Evolutionary conservation across 495 filamentous ascomycete genomes (phyloP).

Genomic region (Pseudoneurospora amorphoporcata): DNA sequence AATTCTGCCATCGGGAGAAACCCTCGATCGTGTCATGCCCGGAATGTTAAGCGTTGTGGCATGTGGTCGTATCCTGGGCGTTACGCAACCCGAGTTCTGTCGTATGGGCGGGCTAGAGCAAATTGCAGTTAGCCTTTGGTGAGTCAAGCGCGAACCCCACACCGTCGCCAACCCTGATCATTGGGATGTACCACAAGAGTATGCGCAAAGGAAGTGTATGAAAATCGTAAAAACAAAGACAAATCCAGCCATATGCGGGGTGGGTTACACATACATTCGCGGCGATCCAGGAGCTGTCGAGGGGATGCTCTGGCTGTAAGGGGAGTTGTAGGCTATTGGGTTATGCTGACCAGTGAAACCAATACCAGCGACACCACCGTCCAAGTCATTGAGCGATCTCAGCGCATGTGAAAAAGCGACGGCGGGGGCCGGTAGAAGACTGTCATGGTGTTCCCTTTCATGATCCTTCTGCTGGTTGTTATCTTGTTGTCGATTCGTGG

Average conservation of each 20-base stretch:
- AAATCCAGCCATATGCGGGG: neutral
- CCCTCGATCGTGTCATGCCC: constrained; percentile 79
- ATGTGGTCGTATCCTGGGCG: constrained; percentile 54
- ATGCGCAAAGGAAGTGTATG: neutral
- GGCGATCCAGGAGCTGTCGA: constrained; percentile 47
- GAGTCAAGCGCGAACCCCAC: neutral
- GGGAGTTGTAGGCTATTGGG: constrained; percentile 28
- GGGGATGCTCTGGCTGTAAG: constrained; percentile 38
- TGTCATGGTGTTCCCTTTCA: constrained; percentile 8
- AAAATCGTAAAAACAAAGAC: neutral
- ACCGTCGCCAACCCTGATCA: neutral
- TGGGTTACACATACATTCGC: constrained; percentile 34
- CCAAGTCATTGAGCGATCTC: constrained; percentile 25
- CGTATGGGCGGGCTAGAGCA: constrained; percentile 39
- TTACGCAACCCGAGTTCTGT: constrained; percentile 51
- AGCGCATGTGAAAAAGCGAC: constrained; percentile 25
- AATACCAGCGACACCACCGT: constrained; percentile 3
- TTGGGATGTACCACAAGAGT: neutral
- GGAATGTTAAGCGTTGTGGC: constrained; percentile 81
- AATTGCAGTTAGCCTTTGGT: constrained; percentile 11
- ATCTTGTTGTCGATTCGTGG: neutral
- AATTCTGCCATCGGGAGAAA: constrained; percentile 90
- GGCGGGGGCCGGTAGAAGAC: constrained; percentile 13
- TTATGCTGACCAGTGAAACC: constrained; percentile 16
- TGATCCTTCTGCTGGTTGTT: neutral